phyloP scores from a whole-genome alignment of 257 asterid species.

The Solanum etuberosum region DNA sequence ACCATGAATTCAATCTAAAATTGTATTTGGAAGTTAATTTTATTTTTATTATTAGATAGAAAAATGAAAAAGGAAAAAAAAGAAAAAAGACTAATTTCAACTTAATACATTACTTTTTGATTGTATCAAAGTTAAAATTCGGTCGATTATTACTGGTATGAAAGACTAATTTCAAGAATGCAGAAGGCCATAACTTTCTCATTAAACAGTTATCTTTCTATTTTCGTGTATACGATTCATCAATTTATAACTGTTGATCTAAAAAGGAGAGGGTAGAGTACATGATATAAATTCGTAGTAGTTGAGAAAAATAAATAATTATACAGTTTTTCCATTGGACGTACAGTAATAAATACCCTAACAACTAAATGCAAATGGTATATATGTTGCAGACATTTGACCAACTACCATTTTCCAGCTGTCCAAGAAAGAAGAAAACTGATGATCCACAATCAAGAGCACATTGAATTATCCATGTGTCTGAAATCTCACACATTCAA shows the following conservation, averaged over 20 bases:
- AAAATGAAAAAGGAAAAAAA: too few species aligned
- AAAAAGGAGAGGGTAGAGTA: background rate
- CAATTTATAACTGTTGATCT: background rate
- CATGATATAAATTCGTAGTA: background rate
- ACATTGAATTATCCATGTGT: background rate
- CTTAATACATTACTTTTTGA: background rate
- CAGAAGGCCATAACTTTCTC: background rate
- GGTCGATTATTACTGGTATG: background rate
- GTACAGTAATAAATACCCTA: background rate
- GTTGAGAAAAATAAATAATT: slow-evolving; percentile 1
- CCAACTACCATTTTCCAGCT: background rate
- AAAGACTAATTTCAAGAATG: background rate
- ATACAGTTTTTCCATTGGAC: background rate
- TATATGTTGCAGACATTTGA: background rate
- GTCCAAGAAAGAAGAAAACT: background rate
- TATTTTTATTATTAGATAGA: too few species aligned
- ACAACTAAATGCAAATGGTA: background rate
- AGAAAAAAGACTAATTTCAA: too few species aligned
- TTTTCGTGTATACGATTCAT: background rate
- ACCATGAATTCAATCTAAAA: too few species aligned
- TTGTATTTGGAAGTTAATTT: too few species aligned
- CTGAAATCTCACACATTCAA: background rate
- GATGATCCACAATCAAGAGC: background rate
- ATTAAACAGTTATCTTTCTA: background rate
- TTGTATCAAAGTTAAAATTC: too few species aligned